A percentile compares a stretch with the other conserved stretches of the same genome.
These are phyloP conservation scores for Eimeria acervulina DNA, from an alignment of 169 alveolate species.

Conservation along the genomic window DNA sequence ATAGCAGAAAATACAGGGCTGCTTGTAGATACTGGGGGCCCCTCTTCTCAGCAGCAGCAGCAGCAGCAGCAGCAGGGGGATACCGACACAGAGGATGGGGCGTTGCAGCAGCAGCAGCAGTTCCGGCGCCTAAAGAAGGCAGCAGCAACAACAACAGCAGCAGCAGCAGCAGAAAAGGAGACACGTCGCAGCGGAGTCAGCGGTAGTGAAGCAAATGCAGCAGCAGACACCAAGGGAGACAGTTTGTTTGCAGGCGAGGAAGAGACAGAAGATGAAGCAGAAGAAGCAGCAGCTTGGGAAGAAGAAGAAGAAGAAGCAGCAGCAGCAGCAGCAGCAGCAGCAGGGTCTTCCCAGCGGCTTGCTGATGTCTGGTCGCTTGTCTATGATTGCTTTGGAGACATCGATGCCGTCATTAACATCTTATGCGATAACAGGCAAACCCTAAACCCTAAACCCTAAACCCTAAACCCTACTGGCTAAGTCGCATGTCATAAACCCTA, in stretches of 20 bases:
- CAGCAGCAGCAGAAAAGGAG: neutral
- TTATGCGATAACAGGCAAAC: conserved; percentile 40
- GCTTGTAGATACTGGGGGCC: neutral
- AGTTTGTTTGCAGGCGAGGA: neutral
- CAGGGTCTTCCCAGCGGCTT: neutral
- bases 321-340: too few relatives aligned
- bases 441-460: conserved; percentile 19
- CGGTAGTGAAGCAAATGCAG: neutral
- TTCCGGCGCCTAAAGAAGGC: conserved; percentile 15
- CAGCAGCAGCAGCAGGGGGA: conserved; percentile 26
- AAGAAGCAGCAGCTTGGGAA: neutral
- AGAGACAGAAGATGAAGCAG: conserved; percentile 30
- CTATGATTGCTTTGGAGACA: conserved; percentile 74
- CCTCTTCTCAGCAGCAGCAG: conserved; percentile 30
- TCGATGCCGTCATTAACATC: conserved; percentile 66
- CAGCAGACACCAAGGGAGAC: neutral
- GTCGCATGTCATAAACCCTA: too few relatives aligned
- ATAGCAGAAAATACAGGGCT: conserved; percentile 75
- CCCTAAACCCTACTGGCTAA: too few relatives aligned
- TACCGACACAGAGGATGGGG: neutral
- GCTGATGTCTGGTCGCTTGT: conserved; percentile 53
- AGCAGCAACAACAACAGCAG: neutral
- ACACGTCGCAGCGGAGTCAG: neutral
- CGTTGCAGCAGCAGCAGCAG: neutral
- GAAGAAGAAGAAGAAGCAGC: too few relatives aligned